These are phyloP conservation scores for Hanseniaspora meyeri DNA, from an alignment of 805 yeast genomes.

Conservation along the genomic window DNA sequence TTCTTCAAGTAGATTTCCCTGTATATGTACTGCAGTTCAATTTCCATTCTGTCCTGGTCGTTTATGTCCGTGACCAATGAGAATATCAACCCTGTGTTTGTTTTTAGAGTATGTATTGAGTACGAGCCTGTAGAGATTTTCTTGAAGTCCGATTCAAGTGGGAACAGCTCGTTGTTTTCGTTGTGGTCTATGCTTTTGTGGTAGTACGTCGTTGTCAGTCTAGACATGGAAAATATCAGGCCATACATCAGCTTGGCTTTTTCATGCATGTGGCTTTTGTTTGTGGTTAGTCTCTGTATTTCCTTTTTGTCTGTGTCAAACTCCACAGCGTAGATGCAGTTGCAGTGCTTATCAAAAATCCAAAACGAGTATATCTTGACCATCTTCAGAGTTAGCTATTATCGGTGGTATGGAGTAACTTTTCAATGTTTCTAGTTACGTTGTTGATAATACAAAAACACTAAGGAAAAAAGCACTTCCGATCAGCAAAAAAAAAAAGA, in stretches of 20 bases:
- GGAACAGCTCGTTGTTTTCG: conserved; percentile 22
- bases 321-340: conserved; percentile 73
- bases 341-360: conserved; percentile 86
- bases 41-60: conserved; percentile 20
- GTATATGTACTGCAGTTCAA: conserved; percentile 23
- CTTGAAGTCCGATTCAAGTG: conserved; percentile 22
- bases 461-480: too few relatives aligned
- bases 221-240: conserved; percentile 63
- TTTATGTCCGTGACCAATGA: conserved; percentile 56
- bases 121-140: conserved; percentile 57
- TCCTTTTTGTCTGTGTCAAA: conserved; percentile 25
- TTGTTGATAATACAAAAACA: too few relatives aligned
- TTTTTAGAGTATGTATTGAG: conserved; percentile 67
- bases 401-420: too few relatives aligned
- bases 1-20: conserved; percentile 25
- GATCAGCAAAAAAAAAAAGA: not conserved
- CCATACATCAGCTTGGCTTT: conserved; percentile 77
- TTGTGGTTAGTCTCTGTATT: conserved; percentile 40
- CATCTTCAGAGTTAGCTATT: not conserved
- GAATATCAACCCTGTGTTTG: conserved; percentile 67
- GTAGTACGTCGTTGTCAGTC: conserved; percentile 48
- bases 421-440: too few relatives aligned
- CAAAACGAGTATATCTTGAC: conserved; percentile 75
- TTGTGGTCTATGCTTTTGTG: conserved; percentile 21
- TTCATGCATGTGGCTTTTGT: conserved; percentile 37